Percentiles rank a stretch among this genome's conserved stretches.
Conservation (phyloP, 1,284 basidiomycete genomes). For the Ustilago lituana region DNA sequence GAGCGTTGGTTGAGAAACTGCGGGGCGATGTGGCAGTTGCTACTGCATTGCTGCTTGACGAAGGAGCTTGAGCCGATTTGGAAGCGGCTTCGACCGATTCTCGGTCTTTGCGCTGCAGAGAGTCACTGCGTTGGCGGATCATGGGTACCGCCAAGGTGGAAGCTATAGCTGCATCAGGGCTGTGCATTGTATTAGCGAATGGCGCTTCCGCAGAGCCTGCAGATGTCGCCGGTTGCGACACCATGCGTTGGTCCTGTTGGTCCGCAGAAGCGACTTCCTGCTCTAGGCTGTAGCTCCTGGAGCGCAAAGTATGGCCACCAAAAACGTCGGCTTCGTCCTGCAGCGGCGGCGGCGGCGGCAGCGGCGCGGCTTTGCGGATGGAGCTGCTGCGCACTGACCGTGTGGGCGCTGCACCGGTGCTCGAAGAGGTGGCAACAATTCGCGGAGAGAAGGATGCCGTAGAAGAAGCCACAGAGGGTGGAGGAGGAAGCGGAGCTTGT, state of each 20-base stretch:
- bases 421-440: neutral
- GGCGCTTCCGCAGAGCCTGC: neutral
- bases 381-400: conserved; percentile 10
- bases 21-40: conserved; percentile 6
- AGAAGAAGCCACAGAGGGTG: conserved; percentile 28
- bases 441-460: conserved; percentile 8
- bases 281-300: conserved; percentile 31
- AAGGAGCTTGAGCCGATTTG: neutral
- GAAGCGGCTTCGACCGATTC: conserved; percentile 6
- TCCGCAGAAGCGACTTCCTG: conserved; percentile 29
- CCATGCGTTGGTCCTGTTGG: neutral
- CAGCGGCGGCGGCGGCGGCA: neutral
- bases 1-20: conserved; percentile 1
- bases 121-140: conserved; percentile 37
- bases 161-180: conserved; percentile 1
- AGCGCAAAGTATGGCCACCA: conserved; percentile 6
- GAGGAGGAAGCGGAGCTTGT: conserved; percentile 44
- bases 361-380: conserved; percentile 1
- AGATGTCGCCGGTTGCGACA: neutral
- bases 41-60: conserved; percentile 2
- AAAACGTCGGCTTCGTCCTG: conserved; percentile 14
- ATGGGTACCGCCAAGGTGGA: conserved; percentile 19
- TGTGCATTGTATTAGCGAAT: neutral
- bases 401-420: neutral
- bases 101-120: conserved; percentile 23